Percentiles rank a stretch among this genome's conserved stretches.
phyloP scores from a whole-genome alignment of 1,139 yeast species.

The Kodamaea fungicola region DNA sequence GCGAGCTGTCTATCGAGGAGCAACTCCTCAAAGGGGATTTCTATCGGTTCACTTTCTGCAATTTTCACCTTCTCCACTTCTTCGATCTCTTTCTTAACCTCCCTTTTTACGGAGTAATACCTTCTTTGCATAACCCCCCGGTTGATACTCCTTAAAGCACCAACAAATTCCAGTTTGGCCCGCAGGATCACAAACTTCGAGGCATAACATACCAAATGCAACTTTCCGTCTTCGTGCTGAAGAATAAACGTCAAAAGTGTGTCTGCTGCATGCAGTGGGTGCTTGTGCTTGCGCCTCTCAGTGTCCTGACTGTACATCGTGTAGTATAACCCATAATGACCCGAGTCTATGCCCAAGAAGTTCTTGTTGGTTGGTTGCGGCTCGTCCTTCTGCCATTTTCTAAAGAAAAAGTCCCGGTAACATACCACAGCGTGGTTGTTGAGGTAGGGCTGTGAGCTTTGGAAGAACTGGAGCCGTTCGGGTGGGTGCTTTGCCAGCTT shows the following conservation, averaged over 20 bases:
- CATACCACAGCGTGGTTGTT: constrained; percentile 19
- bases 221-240: constrained; percentile 5
- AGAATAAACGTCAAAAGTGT: constrained; percentile 11
- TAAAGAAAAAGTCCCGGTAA: constrained; percentile 20
- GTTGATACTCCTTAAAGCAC: too few relatives aligned
- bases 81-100: not conserved
- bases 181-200: constrained; percentile 28
- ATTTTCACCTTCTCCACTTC: constrained; percentile 1
- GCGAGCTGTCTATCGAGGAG: constrained; percentile 21
- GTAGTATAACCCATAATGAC: constrained; percentile 46
- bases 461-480: constrained; percentile 36
- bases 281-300: constrained; percentile 16
- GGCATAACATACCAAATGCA: constrained; percentile 8
- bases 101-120: not conserved
- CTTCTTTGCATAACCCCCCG: too few relatives aligned
- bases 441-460: constrained; percentile 38
- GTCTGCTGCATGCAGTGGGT: constrained; percentile 8
- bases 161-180: constrained; percentile 22
- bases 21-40: constrained; percentile 17
- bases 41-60: constrained; percentile 1
- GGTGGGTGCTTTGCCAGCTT: constrained; percentile 23
- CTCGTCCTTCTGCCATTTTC: constrained; percentile 26
- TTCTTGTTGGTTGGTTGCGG: constrained; percentile 30
- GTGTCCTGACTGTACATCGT: constrained; percentile 41
- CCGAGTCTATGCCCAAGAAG: constrained; percentile 33